Evolutionary conservation across 805 yeast species (phyloP).

Genomic region (Yamadazyma sp.): DNA sequence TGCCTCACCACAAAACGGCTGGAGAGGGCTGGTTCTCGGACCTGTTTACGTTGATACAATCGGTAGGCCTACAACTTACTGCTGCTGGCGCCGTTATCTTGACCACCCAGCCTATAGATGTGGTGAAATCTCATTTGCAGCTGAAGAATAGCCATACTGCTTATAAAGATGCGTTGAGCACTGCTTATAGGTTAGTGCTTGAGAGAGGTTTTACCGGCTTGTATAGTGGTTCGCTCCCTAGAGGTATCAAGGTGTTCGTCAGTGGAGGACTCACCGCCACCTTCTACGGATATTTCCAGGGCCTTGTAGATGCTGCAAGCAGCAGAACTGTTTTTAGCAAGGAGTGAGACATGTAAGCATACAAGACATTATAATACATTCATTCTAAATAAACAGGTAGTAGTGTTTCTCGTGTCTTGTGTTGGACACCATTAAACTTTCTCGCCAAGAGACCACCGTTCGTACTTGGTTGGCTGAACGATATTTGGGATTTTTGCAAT

Average conservation of each 20-base stretch:
- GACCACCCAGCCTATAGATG: constrained; percentile 86
- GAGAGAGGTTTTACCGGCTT: constrained; percentile 33
- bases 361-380: not conserved
- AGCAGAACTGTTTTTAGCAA: constrained; percentile 32
- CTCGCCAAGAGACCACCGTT: constrained; percentile 62
- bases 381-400: constrained; percentile 49
- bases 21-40: constrained; percentile 47
- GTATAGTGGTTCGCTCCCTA: constrained; percentile 38
- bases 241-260: constrained; percentile 39
- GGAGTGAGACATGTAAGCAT: constrained; percentile 10
- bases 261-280: constrained; percentile 44
- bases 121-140: constrained; percentile 84
- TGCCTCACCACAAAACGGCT: constrained; percentile 43
- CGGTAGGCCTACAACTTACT: constrained; percentile 53
- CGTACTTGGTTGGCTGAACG: constrained; percentile 73
- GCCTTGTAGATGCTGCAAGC: constrained; percentile 28
- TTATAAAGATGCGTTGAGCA: constrained; percentile 61
- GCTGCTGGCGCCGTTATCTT: constrained; percentile 74
- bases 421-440: constrained; percentile 54
- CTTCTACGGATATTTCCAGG: constrained; percentile 37
- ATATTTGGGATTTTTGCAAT: constrained; percentile 46
- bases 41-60: constrained; percentile 38
- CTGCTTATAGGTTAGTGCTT: constrained; percentile 33
- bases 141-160: constrained; percentile 60
- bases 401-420: constrained; percentile 50